phyloP scores from a whole-genome alignment of 768 basidiomycete species.

The Boletus speciosus region DNA sequence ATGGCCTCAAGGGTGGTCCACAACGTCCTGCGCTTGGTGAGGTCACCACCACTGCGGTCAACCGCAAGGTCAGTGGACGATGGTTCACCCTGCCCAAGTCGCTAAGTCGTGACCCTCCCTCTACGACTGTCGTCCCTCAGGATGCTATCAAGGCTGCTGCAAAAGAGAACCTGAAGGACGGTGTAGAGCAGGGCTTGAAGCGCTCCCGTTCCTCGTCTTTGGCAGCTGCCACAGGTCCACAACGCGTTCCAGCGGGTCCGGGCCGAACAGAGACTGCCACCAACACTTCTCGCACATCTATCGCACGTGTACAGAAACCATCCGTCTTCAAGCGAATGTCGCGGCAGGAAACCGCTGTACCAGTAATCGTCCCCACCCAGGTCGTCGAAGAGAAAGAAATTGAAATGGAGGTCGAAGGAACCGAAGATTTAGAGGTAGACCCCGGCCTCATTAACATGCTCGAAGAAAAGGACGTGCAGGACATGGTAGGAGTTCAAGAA shows the following conservation, averaged over 20 bases:
- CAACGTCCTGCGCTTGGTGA: constrained; percentile 77
- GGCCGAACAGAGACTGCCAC: constrained; percentile 45
- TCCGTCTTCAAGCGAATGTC: constrained; percentile 41
- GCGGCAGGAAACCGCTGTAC: constrained; percentile 40
- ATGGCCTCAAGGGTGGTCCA: constrained; percentile 48
- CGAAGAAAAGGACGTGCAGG: constrained; percentile 57
- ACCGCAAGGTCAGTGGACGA: constrained; percentile 59
- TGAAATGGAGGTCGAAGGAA: constrained; percentile 61
- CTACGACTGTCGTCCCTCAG: constrained; percentile 14
- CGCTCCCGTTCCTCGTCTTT: constrained; percentile 66
- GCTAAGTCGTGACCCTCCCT: background rate
- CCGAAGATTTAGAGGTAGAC: constrained; percentile 34
- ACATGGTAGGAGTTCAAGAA: constrained; percentile 53
- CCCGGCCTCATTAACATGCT: constrained; percentile 38
- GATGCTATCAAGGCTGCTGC: constrained; percentile 46
- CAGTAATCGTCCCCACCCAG: constrained; percentile 38
- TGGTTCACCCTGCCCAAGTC: background rate
- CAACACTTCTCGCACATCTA: constrained; percentile 37
- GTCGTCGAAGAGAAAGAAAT: constrained; percentile 47
- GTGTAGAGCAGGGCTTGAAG: constrained; percentile 47
- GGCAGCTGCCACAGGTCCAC: constrained; percentile 55
- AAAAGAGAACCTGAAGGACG: constrained; percentile 58
- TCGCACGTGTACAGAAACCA: constrained; percentile 25
- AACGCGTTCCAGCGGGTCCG: constrained; percentile 68
- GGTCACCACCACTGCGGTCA: constrained; percentile 74